These are phyloP conservation scores for Blastobotrys illinoisensis DNA, from an alignment of 1,139 yeast genomes.

Conservation along the genomic window DNA sequence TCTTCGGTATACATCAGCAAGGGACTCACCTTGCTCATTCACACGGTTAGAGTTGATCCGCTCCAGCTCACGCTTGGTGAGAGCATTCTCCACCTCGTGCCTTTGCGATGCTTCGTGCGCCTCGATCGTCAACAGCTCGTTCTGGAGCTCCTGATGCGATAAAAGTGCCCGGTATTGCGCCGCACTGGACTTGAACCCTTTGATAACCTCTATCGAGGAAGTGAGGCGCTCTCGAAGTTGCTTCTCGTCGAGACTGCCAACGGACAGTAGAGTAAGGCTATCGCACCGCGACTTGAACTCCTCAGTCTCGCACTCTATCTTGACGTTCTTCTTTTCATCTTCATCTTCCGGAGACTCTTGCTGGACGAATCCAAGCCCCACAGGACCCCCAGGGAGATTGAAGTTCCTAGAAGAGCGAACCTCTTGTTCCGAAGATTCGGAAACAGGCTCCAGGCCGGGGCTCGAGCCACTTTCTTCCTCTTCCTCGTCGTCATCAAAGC, in stretches of 20 bases:
- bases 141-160: constrained; percentile 34
- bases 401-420: not conserved
- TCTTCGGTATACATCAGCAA: constrained; percentile 32
- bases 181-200: constrained; percentile 9
- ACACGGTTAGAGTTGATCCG: constrained; percentile 37
- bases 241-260: not conserved
- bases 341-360: not conserved
- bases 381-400: not conserved
- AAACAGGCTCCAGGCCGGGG: not conserved
- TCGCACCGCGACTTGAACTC: not conserved
- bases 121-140: constrained; percentile 36
- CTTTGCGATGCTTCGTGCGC: constrained; percentile 38
- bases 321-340: not conserved
- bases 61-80: constrained; percentile 46
- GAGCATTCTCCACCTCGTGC: constrained; percentile 42
- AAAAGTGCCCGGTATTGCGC: constrained; percentile 16
- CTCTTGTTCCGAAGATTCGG: not conserved
- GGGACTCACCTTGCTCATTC: constrained; percentile 14
- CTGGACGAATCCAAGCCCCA: not conserved
- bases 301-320: not conserved
- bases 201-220: constrained; percentile 12
- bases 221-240: not conserved
- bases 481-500: not conserved
- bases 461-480: not conserved
- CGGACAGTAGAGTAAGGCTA: not conserved